Conservation (phyloP, 805 yeast species). For the Huiozyma naganishii region DNA sequence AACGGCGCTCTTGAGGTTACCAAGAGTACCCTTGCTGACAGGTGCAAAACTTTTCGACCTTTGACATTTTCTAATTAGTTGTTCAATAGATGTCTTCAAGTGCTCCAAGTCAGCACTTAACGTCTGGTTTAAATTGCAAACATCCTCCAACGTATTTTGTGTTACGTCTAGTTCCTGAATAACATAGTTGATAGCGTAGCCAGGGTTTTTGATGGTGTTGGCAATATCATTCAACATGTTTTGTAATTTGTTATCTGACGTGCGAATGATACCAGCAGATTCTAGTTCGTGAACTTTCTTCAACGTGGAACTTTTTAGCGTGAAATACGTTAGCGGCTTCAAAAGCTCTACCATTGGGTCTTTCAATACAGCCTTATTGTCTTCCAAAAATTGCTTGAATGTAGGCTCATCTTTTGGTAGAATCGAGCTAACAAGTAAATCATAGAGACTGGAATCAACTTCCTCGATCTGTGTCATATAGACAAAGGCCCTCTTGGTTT, state of each 20-base stretch:
- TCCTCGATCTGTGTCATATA: conserved; percentile 77
- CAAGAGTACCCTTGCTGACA: conserved; percentile 19
- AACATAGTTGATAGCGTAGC: conserved; percentile 39
- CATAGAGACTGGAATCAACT: conserved; percentile 53
- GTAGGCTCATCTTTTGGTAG: conserved; percentile 51
- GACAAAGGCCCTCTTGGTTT: conserved; percentile 71
- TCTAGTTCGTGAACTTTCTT: conserved; percentile 72
- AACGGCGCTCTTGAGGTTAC: conserved; percentile 33
- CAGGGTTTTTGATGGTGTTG: conserved; percentile 54
- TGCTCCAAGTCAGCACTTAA: conserved; percentile 32
- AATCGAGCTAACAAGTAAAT: conserved; percentile 25
- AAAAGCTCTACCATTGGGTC: conserved; percentile 37
- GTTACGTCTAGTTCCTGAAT: conserved; percentile 37
- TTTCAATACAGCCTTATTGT: conserved; percentile 27
- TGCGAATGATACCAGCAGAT: conserved; percentile 46
- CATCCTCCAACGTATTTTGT: conserved; percentile 33
- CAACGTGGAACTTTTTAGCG: conserved; percentile 64
- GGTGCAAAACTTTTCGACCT: conserved; percentile 24
- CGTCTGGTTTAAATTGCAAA: conserved; percentile 36
- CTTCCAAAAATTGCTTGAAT: conserved; percentile 44
- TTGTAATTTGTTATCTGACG: conserved; percentile 61
- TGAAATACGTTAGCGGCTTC: conserved; percentile 47
- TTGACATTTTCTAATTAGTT: conserved; percentile 41
- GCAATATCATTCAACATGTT: conserved; percentile 75
- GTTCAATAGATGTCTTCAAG: conserved; percentile 39